Evolutionary conservation across 2,329 filamentous ascomycete genomes (phyloP).

Genomic region (Monilinia laxa): DNA sequence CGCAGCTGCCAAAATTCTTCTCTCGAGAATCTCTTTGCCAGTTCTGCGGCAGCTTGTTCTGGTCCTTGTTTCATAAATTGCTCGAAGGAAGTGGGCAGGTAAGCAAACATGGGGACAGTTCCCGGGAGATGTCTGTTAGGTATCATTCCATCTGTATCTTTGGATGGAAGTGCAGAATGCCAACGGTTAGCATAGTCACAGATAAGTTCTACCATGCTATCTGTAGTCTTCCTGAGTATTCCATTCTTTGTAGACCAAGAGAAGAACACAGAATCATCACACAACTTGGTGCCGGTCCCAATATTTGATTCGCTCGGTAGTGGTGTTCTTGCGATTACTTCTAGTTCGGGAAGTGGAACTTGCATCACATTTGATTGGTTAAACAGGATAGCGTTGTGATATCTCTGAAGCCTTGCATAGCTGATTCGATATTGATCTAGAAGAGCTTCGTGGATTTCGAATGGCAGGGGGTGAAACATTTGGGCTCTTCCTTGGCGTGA

Average conservation of each 20-base stretch:
- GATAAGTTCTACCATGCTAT: conserved; percentile 12
- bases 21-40: not conserved
- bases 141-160: not conserved
- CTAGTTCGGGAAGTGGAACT: not conserved
- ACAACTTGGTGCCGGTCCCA: not conserved
- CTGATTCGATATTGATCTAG: not conserved
- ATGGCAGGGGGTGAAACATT: not conserved
- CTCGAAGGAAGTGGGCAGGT: not conserved
- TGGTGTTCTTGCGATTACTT: not conserved
- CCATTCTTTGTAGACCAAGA: not conserved
- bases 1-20: conserved; percentile 14
- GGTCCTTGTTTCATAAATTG: not conserved
- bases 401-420: not conserved
- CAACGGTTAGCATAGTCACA: conserved; percentile 20
- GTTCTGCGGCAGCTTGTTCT: conserved; percentile 2
- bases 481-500: conserved; percentile 8
- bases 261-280: not conserved
- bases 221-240: not conserved
- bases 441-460: not conserved
- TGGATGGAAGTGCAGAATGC: conserved; percentile 3
- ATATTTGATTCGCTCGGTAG: conserved; percentile 8
- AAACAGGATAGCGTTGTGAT: not conserved
- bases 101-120: conserved; percentile 5
- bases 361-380: not conserved
- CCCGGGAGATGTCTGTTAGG: conserved; percentile 7